Conservation (phyloP, 129 eudicot genomes). For the Arctium lappa region DNA sequence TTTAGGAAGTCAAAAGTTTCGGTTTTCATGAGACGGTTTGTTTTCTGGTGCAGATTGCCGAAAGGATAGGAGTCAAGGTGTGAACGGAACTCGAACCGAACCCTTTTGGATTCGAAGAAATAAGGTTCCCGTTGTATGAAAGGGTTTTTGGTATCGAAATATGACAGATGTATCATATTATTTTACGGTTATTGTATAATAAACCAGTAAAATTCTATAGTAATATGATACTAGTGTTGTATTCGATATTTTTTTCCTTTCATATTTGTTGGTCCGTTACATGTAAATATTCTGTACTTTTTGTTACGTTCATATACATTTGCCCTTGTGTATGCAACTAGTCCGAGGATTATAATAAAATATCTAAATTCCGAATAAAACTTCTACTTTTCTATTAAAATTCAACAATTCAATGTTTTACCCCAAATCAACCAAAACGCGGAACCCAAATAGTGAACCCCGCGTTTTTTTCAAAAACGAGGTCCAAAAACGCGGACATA, state of each 20-base stretch:
- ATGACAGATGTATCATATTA: constrained; percentile 10
- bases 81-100: constrained; percentile 28
- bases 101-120: constrained; percentile 15
- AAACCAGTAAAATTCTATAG: neutral
- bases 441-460: too few species aligned
- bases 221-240: constrained; percentile 13
- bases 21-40: neutral
- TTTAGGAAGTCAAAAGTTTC: neutral
- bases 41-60: constrained; percentile 64
- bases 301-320: neutral
- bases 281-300: constrained; percentile 13
- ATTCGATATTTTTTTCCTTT: neutral
- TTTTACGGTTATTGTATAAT: constrained; percentile 20
- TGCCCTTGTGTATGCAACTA: too few species aligned
- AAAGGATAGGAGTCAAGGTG: constrained; percentile 82
- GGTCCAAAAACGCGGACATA: too few species aligned
- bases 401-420: too few species aligned
- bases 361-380: too few species aligned
- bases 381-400: too few species aligned
- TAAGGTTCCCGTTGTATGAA: constrained; percentile 12
- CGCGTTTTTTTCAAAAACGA: too few species aligned
- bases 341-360: too few species aligned
- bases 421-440: too few species aligned
- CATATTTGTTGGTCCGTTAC: neutral
- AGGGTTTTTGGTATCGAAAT: constrained; percentile 16